A percentile compares a stretch with the other conserved stretches of the same genome.
Evolutionary conservation across 768 basidiomycete species (phyloP).

Genomic region (Mycena maculata): DNA sequence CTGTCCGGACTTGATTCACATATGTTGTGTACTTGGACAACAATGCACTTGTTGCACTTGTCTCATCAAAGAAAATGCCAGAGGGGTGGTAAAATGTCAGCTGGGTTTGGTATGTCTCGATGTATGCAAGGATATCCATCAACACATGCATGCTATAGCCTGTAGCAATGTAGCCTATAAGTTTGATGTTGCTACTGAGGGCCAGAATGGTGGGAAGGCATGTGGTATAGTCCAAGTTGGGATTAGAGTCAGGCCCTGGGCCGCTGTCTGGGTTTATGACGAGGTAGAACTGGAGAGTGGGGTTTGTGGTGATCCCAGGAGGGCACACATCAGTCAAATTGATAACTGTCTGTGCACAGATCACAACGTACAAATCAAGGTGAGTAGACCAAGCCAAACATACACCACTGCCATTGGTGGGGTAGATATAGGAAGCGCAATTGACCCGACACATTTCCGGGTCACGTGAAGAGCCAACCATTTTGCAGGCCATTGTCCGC

Average conservation of each 20-base stretch:
- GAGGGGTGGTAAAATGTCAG: constrained; percentile 40
- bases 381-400: background rate
- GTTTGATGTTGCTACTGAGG: constrained; percentile 39
- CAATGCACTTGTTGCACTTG: constrained; percentile 28
- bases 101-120: constrained; percentile 48
- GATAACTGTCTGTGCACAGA: too few species aligned
- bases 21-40: constrained; percentile 42
- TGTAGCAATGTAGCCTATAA: constrained; percentile 49
- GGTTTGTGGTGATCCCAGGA: constrained; percentile 41
- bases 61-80: constrained; percentile 54
- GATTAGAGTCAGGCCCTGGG: constrained; percentile 42
- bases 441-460: too few species aligned
- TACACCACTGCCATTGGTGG: background rate
- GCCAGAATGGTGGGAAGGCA: constrained; percentile 42
- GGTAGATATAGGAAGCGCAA: too few species aligned
- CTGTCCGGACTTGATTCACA: constrained; percentile 30
- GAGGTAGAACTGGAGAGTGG: constrained; percentile 43
- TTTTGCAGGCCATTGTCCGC: too few species aligned
- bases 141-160: constrained; percentile 36
- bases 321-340: background rate
- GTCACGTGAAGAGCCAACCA: too few species aligned
- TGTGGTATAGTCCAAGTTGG: constrained; percentile 44
- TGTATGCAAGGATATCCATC: constrained; percentile 40
- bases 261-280: constrained; percentile 48
- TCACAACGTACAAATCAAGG: too few species aligned